A percentile compares a stretch with the other conserved stretches of the same genome.
Evolutionary conservation across 768 basidiomycete species (phyloP).

Genomic region (Podaxis pistillaris): DNA sequence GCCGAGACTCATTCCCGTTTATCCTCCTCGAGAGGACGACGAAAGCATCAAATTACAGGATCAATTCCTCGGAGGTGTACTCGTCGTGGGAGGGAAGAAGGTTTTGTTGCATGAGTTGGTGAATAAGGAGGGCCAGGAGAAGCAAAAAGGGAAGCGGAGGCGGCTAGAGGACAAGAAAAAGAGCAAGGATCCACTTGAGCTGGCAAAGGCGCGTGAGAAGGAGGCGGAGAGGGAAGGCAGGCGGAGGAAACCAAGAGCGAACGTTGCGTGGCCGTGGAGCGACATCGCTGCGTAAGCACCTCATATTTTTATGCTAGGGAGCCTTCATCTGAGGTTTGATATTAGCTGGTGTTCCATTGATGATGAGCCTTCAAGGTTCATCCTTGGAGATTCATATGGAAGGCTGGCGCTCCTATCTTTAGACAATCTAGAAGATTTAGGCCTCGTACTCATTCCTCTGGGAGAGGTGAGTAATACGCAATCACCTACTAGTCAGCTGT

Average conservation of each 20-base stretch:
- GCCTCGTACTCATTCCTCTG: slow-evolving; percentile 58
- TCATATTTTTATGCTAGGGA: neutral
- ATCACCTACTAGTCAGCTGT: slow-evolving; percentile 2
- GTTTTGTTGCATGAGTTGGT: slow-evolving; percentile 62
- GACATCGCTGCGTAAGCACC: slow-evolving; percentile 63
- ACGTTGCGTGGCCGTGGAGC: slow-evolving; percentile 75
- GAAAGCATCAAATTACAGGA: slow-evolving; percentile 30
- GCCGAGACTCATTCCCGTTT: slow-evolving; percentile 42
- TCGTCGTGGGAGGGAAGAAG: slow-evolving; percentile 68
- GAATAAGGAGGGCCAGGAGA: slow-evolving; percentile 43
- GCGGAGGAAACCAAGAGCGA: slow-evolving; percentile 52
- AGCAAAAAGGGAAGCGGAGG: slow-evolving; percentile 54
- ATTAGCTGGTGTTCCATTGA: slow-evolving; percentile 54
- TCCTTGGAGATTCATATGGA: slow-evolving; percentile 74
- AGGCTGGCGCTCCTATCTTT: slow-evolving; percentile 65
- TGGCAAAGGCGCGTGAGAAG: slow-evolving; percentile 48
- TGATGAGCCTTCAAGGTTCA: slow-evolving; percentile 40
- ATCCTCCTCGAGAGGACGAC: slow-evolving; percentile 23
- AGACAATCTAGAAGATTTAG: slow-evolving; percentile 38
- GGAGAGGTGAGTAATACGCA: slow-evolving; percentile 55
- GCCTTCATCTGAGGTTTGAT: slow-evolving; percentile 1
- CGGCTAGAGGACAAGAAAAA: slow-evolving; percentile 51
- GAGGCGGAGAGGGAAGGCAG: slow-evolving; percentile 53
- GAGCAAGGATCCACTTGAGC: slow-evolving; percentile 40
- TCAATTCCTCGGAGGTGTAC: slow-evolving; percentile 58